These are phyloP conservation scores for Trichoderma asperelloides DNA, from an alignment of 495 filamentous ascomycete genomes.

Conservation along the genomic window DNA sequence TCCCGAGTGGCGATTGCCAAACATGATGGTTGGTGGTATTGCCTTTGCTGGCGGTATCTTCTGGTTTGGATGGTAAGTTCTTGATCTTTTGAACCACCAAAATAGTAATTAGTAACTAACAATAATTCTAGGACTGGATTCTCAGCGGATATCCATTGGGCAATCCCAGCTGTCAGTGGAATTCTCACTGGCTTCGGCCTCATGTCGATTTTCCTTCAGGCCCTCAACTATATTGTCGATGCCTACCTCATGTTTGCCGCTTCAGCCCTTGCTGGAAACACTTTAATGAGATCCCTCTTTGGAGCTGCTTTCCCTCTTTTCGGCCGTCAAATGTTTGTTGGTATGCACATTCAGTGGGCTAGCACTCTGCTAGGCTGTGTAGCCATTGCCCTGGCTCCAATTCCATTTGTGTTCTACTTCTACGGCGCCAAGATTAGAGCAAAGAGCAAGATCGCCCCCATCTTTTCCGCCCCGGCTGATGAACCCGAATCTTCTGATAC, in stretches of 20 bases:
- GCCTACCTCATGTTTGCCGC: constrained; percentile 85
- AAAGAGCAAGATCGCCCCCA: constrained; percentile 62
- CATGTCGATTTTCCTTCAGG: constrained; percentile 74
- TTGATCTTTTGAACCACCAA: not conserved
- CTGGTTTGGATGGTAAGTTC: constrained; percentile 70
- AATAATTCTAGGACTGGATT: constrained; percentile 37
- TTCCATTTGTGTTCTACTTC: constrained; percentile 58
- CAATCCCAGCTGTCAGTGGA: constrained; percentile 68
- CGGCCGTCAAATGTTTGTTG: constrained; percentile 68
- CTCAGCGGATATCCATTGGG: constrained; percentile 61
- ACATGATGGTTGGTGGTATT: constrained; percentile 66
- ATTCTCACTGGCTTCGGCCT: constrained; percentile 50
- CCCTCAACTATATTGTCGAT: constrained; percentile 81
- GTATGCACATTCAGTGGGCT: constrained; percentile 70
- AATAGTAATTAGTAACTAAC: not conserved
- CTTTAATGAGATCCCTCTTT: constrained; percentile 69
- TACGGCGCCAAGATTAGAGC: constrained; percentile 56
- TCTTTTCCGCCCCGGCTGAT: not conserved
- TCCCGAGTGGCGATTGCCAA: constrained; percentile 80
- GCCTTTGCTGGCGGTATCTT: constrained; percentile 70
- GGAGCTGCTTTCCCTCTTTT: constrained; percentile 81
- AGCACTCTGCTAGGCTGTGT: constrained; percentile 69
- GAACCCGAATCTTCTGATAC: not conserved
- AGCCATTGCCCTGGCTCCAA: constrained; percentile 58
- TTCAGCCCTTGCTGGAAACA: constrained; percentile 83